Evolutionary conservation across 2,329 filamentous ascomycete species (phyloP), one percentile per base, ranked within the genome.

Genomic region (Aspergillus sclerotialis): DNA sequence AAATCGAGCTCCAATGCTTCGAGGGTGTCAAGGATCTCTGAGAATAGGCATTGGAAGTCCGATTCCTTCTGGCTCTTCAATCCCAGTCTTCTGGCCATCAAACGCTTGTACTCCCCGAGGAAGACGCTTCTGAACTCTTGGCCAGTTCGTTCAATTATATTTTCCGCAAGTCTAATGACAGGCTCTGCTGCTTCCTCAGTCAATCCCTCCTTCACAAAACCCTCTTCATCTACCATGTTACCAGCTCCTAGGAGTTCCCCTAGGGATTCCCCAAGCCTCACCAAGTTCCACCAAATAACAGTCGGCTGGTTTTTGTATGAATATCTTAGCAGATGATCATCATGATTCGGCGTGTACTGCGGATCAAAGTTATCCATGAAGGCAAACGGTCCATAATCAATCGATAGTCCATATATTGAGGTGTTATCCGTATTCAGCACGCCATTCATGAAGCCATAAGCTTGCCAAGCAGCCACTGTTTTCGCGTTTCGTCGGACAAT

Each of bases 371-470:
- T 88, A 59, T 98, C 92, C 69, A 98, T 82, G 61, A 98, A 98
- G 4, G 92, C 92, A 52, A 98, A 98, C 0, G 92, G 92, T 0
- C 92, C 92, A 55, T 89, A 98, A 62, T 98, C 92, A 43, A 98
- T 82, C 5, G 83, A 90, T 0, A 98, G 67, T 0, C 92, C 92
- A 36, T 80, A 80, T 32, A 98, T 75, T 0, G 88, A 94, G 0
- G 92, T 98, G 59, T 98, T 98, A 57, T 98, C 92, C 0, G 92
- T 96, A 63, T 98, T 98, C 38, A 98, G 70, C 4, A 98, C 92
- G 29, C 92, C 92, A 52, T 98, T 98, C 74, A 94, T 96, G 66
- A 98, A 98, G n/a, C 87, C 92, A 53, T 96, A 96, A 0, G 87
- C 88, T 66, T 98, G 93, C 90, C 92, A 96, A 46, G 82, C 76